Base-by-base conservation (phyloP, 2,329 filamentous ascomycete species). In the Hymenoscyphus linearis region DNA sequence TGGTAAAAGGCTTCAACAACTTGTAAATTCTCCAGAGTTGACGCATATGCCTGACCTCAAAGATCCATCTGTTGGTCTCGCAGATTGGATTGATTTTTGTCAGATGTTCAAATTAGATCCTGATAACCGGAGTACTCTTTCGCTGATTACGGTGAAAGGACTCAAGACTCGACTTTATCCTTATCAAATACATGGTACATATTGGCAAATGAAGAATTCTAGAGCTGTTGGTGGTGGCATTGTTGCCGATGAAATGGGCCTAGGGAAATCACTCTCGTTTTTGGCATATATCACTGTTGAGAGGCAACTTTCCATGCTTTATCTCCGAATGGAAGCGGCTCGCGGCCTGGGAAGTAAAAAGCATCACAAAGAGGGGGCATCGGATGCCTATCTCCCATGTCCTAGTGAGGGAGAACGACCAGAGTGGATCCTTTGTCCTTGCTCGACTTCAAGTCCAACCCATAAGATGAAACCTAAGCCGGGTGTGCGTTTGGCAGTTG, bases 221-320 rank as follows among this genome's bases (percentile, higher is more conserved):
- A 55, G 67, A 2, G 82, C 89, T 66, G 84, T 85, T 2, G 79
- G 85, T 9, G 89, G 89, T 31, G 76, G 71, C 52, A 78, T 84
- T n/a, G 67, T 84, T 0, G 81, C 80, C 0, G 82, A 85, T 65
- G 81, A 83, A 57, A 84, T 83, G 81, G 82, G 82, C 0, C 78
- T 84, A 74, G 82, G 82, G 0, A 85, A 85, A 63, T 77, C 81
- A 0, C 67, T 83, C 2, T 78, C 77, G 0, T 75, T 79, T 2
- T 69, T 84, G 3, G 76, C 79, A 0, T 70, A 81, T 0, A 74
- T 82, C n/a, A 63, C 67, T 22, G 66, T 62, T 3, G 67, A 68
- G 52, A 56, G 66, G 12, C 67, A 68, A 44, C 61, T 68, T 9
- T 52, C 37, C 4, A 55, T 57, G n/a, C 58, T 68, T 0, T 64